Percentiles rank a stretch among this genome's conserved stretches.
phyloP scores from a whole-genome alignment of 1,284 basidiomycete genomes.

The Microbotryum saponariae region DNA sequence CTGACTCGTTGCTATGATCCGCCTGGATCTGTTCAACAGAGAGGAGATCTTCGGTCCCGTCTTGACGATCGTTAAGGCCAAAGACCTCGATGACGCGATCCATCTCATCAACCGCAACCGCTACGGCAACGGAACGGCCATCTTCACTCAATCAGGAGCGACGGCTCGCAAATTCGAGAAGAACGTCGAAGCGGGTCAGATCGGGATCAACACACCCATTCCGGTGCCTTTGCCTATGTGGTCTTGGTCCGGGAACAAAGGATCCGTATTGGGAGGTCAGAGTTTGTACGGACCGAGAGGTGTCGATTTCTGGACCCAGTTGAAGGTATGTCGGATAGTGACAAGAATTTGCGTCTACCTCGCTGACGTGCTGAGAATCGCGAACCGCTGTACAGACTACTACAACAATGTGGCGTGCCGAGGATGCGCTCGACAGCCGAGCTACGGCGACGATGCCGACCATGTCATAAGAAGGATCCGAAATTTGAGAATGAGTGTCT shows the following conservation, averaged over 20 bases:
- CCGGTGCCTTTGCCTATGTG: slow-evolving; percentile 80
- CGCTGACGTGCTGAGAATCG: slow-evolving; percentile 32
- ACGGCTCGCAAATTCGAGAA: slow-evolving; percentile 89
- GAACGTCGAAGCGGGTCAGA: slow-evolving; percentile 79
- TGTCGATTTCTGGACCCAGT: slow-evolving; percentile 80
- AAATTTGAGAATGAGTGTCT: neutral
- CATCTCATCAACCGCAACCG: slow-evolving; percentile 79
- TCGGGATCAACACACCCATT: slow-evolving; percentile 72
- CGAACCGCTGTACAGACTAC: slow-evolving; percentile 51
- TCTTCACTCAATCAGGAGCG: slow-evolving; percentile 95
- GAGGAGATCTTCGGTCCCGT: slow-evolving; percentile 96
- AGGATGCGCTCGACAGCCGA: slow-evolving; percentile 66
- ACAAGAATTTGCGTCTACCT: slow-evolving; percentile 35
- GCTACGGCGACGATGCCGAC: slow-evolving; percentile 79
- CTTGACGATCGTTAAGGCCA: slow-evolving; percentile 67
- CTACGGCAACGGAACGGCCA: slow-evolving; percentile 80
- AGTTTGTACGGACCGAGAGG: slow-evolving; percentile 85
- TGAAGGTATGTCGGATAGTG: slow-evolving; percentile 21
- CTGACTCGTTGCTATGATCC: neutral
- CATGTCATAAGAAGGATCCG: slow-evolving; percentile 40
- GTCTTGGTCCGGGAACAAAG: slow-evolving; percentile 86
- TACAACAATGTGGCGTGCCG: slow-evolving; percentile 71
- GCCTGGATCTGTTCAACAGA: slow-evolving; percentile 43
- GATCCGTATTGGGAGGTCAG: slow-evolving; percentile 76
- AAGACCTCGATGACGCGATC: slow-evolving; percentile 85